Evolutionary conservation across 148 eudicot genomes (phyloP).

Genomic region (Beta vulgaris): DNA sequence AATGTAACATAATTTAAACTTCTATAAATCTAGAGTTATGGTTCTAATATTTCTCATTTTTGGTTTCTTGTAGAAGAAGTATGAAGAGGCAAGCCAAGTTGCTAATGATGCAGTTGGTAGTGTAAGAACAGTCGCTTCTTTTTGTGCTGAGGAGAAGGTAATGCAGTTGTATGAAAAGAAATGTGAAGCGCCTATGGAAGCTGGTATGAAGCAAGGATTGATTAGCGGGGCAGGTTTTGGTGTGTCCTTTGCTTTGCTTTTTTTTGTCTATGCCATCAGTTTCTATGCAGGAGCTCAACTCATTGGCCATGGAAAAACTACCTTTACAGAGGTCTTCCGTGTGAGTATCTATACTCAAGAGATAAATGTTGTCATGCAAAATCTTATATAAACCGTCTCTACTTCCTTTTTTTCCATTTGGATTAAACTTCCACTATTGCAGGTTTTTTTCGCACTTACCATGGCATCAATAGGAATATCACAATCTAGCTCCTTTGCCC

Average conservation of each 20-base stretch:
- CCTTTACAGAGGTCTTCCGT: slow-evolving; percentile 48
- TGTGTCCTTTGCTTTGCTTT: slow-evolving; percentile 39
- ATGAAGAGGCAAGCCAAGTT: slow-evolving; percentile 77
- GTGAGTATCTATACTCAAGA: too few relatives aligned
- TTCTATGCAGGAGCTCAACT: slow-evolving; percentile 65
- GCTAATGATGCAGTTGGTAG: slow-evolving; percentile 76
- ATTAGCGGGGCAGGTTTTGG: slow-evolving; percentile 60
- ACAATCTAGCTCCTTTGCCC: slow-evolving; percentile 44
- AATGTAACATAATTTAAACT: too few relatives aligned
- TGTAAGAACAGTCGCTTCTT: slow-evolving; percentile 77
- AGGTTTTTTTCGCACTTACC: slow-evolving; percentile 58
- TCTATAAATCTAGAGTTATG: too few relatives aligned
- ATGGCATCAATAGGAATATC: slow-evolving; percentile 54
- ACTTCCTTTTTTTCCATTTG: too few relatives aligned
- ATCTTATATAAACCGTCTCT: too few relatives aligned
- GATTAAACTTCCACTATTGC: too few relatives aligned
- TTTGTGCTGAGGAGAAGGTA: slow-evolving; percentile 61
- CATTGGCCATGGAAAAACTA: slow-evolving; percentile 47
- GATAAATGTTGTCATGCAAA: too few relatives aligned
- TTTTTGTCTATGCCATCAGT: slow-evolving; percentile 40
- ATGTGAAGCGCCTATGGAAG: slow-evolving; percentile 48
- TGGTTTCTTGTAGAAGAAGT: slow-evolving; percentile 38
- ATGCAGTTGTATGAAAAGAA: slow-evolving; percentile 46
- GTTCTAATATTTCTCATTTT: too few relatives aligned
- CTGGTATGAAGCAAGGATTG: slow-evolving; percentile 52